phyloP scores from a whole-genome alignment of 345 rosid genomes.

The Kandelia obovata region DNA sequence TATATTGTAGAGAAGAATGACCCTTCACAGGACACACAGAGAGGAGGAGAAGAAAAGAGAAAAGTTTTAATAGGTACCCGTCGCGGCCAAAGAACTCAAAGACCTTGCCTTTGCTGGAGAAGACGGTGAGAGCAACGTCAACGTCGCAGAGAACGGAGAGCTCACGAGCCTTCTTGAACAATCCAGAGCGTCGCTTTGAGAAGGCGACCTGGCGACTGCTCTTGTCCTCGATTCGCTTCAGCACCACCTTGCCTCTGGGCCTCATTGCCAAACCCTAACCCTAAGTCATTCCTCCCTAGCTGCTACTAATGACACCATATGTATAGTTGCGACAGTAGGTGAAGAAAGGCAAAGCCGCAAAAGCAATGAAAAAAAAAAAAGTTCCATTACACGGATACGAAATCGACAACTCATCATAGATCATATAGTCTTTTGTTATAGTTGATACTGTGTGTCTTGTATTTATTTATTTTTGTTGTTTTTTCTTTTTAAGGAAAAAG shows the following conservation, averaged over 20 bases:
- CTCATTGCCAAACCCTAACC: background rate
- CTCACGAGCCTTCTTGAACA: slow-evolving; percentile 4
- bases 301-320: too few relatives aligned
- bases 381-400: too few relatives aligned
- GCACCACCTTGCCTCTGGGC: background rate
- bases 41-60: too few relatives aligned
- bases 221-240: slow-evolving; percentile 9
- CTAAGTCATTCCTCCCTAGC: too few relatives aligned
- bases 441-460: too few relatives aligned
- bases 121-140: background rate
- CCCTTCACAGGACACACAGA: too few relatives aligned
- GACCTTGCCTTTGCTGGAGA: background rate
- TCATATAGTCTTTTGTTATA: too few relatives aligned
- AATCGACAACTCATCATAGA: too few relatives aligned
- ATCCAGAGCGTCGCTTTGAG: background rate
- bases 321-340: too few relatives aligned
- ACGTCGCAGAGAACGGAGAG: slow-evolving; percentile 7
- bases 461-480: too few relatives aligned
- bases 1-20: too few relatives aligned
- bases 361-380: background rate
- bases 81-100: background rate
- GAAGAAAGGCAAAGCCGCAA: background rate
- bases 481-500: too few relatives aligned
- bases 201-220: slow-evolving; percentile 4
- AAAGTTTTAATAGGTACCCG: background rate